Evolutionary conservation across 768 basidiomycete genomes (phyloP), one percentile per base, ranked within the genome.

Genomic region (Steccherinum ochraceum): DNA sequence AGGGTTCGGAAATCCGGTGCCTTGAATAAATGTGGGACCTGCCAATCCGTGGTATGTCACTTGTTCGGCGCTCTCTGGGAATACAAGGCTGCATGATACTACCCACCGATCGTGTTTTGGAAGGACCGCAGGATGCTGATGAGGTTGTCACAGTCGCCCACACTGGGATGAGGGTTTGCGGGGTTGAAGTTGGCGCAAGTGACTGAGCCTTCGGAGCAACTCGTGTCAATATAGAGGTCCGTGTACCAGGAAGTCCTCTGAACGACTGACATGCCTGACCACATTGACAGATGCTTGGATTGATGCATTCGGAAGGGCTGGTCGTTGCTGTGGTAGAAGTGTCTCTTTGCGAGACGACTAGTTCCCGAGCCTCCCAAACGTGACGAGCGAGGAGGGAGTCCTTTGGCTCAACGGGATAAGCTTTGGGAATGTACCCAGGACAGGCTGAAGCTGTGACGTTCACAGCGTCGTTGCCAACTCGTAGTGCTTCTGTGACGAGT

Each of bases 1-100:
- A 16, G 46, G 46, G 25, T 48, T 48, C 24, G 46, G 46, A 26
- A 48, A 48, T 4, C 46, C 25, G n/a, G 46, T 48, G 26, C 46
- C 46, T 27, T 48, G 46, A 4, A 48, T 26, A 26, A 48, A 48
- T 26, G 46, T 48, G 4, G 46, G 24, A n/a, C 46, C 46, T 48
- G 46, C 7, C 7, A 35, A 35, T n/a, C n/a, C n/a, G n/a, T n/a
- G n/a, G n/a, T n/a, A n/a, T n/a, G n/a, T n/a, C n/a, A n/a, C n/a
- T n/a, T n/a, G n/a, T n/a, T n/a, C n/a, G n/a, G n/a, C n/a, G n/a
- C n/a, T n/a, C n/a, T n/a, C n/a, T n/a, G n/a, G n/a, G n/a, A n/a
- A n/a, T n/a, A n/a, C n/a, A n/a, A n/a, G n/a, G n/a, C n/a, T n/a
- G n/a, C n/a, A n/a, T n/a, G n/a, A n/a, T n/a, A n/a, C n/a, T n/a